Conservation (phyloP, 2,329 filamentous ascomycete genomes). For the Alternaria sp. region DNA sequence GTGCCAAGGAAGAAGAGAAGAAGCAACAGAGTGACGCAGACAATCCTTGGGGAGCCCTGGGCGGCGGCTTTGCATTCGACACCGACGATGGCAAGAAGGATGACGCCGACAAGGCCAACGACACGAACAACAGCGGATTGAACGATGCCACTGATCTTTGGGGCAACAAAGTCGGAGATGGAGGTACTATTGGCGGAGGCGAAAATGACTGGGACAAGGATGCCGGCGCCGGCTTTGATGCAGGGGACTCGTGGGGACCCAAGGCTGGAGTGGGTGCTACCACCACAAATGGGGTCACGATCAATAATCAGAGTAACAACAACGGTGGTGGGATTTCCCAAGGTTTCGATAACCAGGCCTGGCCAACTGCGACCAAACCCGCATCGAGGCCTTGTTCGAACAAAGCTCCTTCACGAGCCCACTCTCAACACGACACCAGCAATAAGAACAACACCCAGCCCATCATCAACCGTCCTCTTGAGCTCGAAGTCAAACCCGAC, state of each 20-base stretch:
- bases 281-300: not conserved
- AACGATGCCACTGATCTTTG: not conserved
- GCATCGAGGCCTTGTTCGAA: constrained; percentile 9
- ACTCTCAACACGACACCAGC: constrained; percentile 5
- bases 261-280: not conserved
- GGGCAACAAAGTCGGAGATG: not conserved
- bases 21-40: not conserved
- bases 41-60: not conserved
- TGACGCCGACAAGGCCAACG: constrained; percentile 1
- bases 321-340: not conserved
- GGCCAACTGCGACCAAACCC: not conserved
- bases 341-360: not conserved
- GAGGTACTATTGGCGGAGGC: not conserved
- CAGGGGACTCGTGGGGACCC: not conserved
- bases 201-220: not conserved
- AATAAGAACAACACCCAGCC: constrained; percentile 2
- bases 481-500: constrained; percentile 40
- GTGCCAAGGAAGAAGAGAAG: not conserved
- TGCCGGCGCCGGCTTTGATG: not conserved
- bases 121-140: not conserved
- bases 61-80: not conserved
- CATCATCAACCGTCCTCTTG: constrained; percentile 9
- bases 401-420: constrained; percentile 9
- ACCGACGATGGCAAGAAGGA: not conserved
- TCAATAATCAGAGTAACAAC: constrained; percentile 9